phyloP scores from a whole-genome alignment of 179 eudicot genomes.

The Carnegiea gigantea region DNA sequence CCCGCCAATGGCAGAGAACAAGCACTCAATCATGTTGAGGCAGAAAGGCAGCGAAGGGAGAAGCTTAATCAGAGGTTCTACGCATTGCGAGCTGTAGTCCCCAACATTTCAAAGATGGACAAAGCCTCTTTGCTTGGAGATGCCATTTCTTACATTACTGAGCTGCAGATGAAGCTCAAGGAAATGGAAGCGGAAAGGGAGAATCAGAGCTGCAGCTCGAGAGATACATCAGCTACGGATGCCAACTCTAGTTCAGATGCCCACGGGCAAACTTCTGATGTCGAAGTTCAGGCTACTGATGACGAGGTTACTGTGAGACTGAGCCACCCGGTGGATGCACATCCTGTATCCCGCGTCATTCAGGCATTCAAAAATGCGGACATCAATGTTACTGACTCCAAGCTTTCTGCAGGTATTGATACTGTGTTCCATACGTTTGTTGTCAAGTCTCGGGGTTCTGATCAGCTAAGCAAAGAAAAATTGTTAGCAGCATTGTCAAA shows the following conservation, averaged over 20 bases:
- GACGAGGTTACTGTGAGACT: conserved; percentile 60
- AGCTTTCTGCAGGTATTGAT: conserved; percentile 53
- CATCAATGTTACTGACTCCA: conserved; percentile 52
- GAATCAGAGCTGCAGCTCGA: conserved; percentile 34
- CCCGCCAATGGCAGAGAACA: conserved; percentile 93
- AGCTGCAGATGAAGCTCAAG: conserved; percentile 73
- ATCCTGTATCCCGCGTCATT: conserved; percentile 60
- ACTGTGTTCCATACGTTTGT: conserved; percentile 70
- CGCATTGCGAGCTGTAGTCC: conserved; percentile 84
- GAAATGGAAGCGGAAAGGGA: conserved; percentile 66
- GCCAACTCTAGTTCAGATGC: conserved; percentile 30
- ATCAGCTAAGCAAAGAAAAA: conserved; percentile 64
- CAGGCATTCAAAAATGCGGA: conserved; percentile 54
- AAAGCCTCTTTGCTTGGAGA: conserved; percentile 91
- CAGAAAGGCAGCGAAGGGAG: conserved; percentile 86
- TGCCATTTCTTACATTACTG: conserved; percentile 81
- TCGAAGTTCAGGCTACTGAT: conserved; percentile 42
- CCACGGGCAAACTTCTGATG: conserved; percentile 28
- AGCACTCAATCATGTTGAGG: conserved; percentile 90
- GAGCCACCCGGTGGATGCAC: conserved; percentile 54
- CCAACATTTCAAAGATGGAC: conserved; percentile 89
- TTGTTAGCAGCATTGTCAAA: conserved; percentile 53
- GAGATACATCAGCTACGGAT: conserved; percentile 34
- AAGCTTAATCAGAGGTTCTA: conserved; percentile 92
- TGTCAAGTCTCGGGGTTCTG: conserved; percentile 52